Conservation (phyloP, 208 protist species). For the Acanthamoeba lenticulata region DNA sequence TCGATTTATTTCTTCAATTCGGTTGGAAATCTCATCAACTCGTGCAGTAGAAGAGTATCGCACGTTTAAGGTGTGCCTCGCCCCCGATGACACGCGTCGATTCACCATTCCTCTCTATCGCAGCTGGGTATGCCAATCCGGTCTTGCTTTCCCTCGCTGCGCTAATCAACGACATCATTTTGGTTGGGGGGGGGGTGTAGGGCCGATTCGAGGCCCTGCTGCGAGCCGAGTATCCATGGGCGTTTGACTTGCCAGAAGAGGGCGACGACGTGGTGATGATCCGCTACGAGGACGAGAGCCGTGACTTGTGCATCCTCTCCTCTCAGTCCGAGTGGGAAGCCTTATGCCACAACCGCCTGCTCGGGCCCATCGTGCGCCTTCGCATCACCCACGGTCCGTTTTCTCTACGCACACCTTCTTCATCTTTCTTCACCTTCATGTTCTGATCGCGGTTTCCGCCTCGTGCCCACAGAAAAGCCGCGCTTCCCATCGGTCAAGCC, state of each 20-base stretch:
- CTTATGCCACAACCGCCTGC: background rate
- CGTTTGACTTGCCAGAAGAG: background rate
- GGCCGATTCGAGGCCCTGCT: background rate
- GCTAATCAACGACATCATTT: no score
- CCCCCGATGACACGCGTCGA: background rate
- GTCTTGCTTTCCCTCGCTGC: background rate
- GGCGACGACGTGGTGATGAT: background rate
- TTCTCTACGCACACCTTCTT: background rate
- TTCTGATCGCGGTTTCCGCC: background rate
- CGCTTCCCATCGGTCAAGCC: background rate
- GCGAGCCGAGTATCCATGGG: background rate
- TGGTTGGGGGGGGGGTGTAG: background rate
- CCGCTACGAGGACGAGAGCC: background rate
- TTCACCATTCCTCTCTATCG: background rate
- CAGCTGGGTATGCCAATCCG: background rate
- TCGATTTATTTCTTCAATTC: background rate
- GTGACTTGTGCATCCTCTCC: conserved; percentile 10
- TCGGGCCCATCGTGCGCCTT: background rate
- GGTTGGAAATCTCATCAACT: background rate
- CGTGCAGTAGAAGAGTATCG: background rate
- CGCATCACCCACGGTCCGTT: background rate
- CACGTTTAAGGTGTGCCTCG: background rate
- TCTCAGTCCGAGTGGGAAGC: conserved; percentile 12
- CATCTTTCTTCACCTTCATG: background rate
- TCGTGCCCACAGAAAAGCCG: background rate